These are phyloP conservation scores for Lecanicillium sp. DNA, from an alignment of 2,329 filamentous ascomycete genomes.

Conservation along the genomic window DNA sequence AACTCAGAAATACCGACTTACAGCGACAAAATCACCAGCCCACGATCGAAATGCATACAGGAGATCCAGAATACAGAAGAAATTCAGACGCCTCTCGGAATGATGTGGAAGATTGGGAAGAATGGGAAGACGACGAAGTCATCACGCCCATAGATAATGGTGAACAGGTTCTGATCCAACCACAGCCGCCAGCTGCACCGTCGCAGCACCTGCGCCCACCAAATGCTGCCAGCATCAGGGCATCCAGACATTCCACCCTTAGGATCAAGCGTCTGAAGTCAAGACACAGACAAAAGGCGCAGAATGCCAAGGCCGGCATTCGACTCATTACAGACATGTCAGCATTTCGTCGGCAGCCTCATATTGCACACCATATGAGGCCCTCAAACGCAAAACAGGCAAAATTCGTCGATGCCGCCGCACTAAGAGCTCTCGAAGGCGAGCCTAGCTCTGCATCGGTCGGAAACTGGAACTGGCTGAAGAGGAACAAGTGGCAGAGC, in stretches of 20 bases:
- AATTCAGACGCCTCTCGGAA: conserved; percentile 7
- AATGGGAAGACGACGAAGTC: conserved; percentile 44
- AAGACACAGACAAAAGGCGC: conserved; percentile 50
- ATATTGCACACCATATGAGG: conserved; percentile 22
- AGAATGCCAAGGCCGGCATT: conserved; percentile 56
- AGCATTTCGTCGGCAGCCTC: conserved; percentile 37
- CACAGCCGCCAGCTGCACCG: neutral
- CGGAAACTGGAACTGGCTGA: conserved; percentile 52
- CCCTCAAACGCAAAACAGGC: conserved; percentile 21
- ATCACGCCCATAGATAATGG: conserved; percentile 30
- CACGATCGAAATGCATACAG: conserved; percentile 8
- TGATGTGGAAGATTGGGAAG: conserved; percentile 40
- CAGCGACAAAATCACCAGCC: neutral
- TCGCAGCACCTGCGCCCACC: conserved; percentile 3
- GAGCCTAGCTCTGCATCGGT: conserved; percentile 44
- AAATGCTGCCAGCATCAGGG: conserved; percentile 13
- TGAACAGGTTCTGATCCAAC: conserved; percentile 24
- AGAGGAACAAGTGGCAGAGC: conserved; percentile 27
- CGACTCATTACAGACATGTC: conserved; percentile 64
- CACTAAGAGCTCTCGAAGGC: conserved; percentile 52
- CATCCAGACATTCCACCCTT: conserved; percentile 28
- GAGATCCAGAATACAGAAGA: no score
- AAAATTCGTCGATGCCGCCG: conserved; percentile 52
- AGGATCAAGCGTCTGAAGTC: conserved; percentile 46
- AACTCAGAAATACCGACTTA: no score